Evolutionary conservation across 345 rosid species (phyloP), one percentile per base, ranked within the genome.

Genomic region (Arabidopsis suecica): DNA sequence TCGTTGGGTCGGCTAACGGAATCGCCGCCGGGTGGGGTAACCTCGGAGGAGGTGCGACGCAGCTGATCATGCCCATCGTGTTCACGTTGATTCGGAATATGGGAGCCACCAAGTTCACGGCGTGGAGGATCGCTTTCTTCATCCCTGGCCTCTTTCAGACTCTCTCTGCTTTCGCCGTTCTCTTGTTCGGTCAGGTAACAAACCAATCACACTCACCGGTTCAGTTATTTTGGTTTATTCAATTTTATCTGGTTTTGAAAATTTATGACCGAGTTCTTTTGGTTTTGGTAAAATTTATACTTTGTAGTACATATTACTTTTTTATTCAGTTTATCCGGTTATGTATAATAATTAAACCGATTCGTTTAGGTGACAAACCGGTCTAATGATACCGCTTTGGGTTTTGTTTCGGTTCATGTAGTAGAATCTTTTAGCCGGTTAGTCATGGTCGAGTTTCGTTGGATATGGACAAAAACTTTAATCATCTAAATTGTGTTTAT

Each of bases 1-100:
- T 91, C 1, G 97, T 93, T 0, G 98, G 93, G 7, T 76, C 93
- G 0, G 96, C 97, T 10, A 93, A 93, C 22, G 98, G 92, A 0
- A 79, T 89, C 12, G 88, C 97, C n/a, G 97, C 86, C 1, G 98
- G 98, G 0, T 93, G 98, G 97, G 98, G 97, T 14, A 93, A 91
- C 68, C 89, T 93, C 0, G 98, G 98, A 2, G 98, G 98, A 0
- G 98, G 97, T 0, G 93, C 93, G 51, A 88, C 97, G 20, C 98
- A 93, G 76, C 88, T 93, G 41, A 86, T 93, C 81, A 91, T 93
- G 98, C 98, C 98, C 0, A 33, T 89, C 0, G 89, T 93, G 18
- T 91, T 88, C 63, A 33, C 76, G n/a, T 3, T 82, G 68, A 86
- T 91, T 68, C 81, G 79, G 33, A 69, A 80, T 60, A 73, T 84